Base-by-base conservation (phyloP, 441 rosid genomes). In the Codiaeum variegatum region DNA sequence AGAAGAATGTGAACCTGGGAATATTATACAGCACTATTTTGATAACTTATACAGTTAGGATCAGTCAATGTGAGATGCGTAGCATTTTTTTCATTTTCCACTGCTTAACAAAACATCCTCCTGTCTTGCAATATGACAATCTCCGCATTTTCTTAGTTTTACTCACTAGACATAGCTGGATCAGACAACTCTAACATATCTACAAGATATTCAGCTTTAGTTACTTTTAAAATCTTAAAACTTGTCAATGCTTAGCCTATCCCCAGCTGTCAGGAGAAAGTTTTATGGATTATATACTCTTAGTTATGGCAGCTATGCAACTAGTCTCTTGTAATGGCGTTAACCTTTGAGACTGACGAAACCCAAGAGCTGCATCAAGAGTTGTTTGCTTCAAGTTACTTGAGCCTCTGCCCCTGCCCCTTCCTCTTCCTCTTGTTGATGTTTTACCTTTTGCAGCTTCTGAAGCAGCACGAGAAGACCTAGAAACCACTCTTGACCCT, bases 371-470 rank as follows among this genome's bases (percentile, higher is more conserved):
- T 62, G 84, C 76, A 85, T 92, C 93, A 78, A 94, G 98, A 77
- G 97, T 94, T 76, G 91, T 88, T 83, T 94, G 97, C 84, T 90
- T 91, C 86, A 94, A 80, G 73, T 81, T 87, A 74, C 88, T 90
- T 42, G 85, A 71, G 42, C 97, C 94, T 62, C 87, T 80, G n/a
- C 92, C 94, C 28, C 83, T 77, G 26, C 84, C 86, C 62, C 92
- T 81, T 42, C 94, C 98, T 75, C 97, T 88, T 84, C 96, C 98
- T 80, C 97, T 88, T 58, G 94, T 71, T 54, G 97, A 79, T 76
- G 86, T 77, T 82, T 88, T 90, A 75, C 85, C 86, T 82, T 82
- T 88, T 77, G 80, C 85, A 60, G 76, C 70, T 73, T 80, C 83
- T 62, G 76, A 66, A 70, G 81, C 79, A 75, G 73, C 83, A 49